These are phyloP conservation scores for Brassica carinata DNA, from an alignment of 345 rosid species.

Conservation along the genomic window DNA sequence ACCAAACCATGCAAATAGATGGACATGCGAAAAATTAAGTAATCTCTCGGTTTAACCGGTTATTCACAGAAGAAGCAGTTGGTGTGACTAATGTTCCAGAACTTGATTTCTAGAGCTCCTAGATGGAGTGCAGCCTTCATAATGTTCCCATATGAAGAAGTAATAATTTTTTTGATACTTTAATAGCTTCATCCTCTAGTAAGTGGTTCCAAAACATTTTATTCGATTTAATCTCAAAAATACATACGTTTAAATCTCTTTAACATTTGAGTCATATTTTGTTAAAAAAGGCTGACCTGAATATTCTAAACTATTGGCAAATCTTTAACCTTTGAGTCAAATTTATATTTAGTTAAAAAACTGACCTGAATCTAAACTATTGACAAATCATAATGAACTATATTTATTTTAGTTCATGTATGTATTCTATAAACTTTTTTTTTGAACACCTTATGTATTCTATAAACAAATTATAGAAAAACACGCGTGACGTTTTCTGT, in stretches of 20 bases:
- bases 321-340: neutral
- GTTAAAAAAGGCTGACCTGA: neutral
- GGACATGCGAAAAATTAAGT: neutral
- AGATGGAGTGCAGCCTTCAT: neutral
- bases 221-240: neutral
- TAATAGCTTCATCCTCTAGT: neutral
- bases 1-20: neutral
- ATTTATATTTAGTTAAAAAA: neutral
- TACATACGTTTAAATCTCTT: neutral
- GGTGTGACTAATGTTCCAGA: neutral
- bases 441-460: too few relatives aligned
- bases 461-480: neutral
- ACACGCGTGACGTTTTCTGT: constrained; percentile 6
- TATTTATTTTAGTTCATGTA: neutral
- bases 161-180: neutral
- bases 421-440: neutral
- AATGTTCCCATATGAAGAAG: neutral
- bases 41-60: neutral
- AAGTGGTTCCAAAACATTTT: neutral
- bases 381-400: neutral
- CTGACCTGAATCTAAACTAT: neutral
- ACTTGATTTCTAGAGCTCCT: neutral
- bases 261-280: neutral
- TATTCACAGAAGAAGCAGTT: neutral
- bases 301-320: neutral